Percentiles rank a stretch among this genome's conserved stretches.
These are phyloP conservation scores for Neofusicoccum kwambonambiense DNA, from an alignment of 2,329 filamentous ascomycete genomes.

Conservation along the genomic window DNA sequence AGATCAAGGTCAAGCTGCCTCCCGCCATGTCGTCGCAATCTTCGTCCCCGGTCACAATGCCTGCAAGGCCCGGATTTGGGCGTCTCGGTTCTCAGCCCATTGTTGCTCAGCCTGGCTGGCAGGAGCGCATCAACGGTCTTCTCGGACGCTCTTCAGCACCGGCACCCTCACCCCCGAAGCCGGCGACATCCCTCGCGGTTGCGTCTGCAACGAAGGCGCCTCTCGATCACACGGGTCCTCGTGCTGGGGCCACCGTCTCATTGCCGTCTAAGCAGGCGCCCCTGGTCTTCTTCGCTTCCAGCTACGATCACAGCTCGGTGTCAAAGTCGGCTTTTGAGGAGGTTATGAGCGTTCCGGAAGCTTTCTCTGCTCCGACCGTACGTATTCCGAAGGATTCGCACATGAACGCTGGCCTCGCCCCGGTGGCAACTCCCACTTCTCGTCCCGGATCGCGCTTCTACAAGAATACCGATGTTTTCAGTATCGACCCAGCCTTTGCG, in stretches of 20 bases:
- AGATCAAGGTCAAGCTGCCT: constrained; percentile 79
- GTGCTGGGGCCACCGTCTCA: constrained; percentile 5
- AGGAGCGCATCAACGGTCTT: constrained; percentile 79
- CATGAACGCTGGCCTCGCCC: constrained; percentile 9
- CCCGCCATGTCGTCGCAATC: constrained; percentile 49
- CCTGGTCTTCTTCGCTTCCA: neutral
- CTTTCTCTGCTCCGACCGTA: constrained; percentile 14
- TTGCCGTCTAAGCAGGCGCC: neutral
- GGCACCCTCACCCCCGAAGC: constrained; percentile 9
- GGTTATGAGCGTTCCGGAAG: constrained; percentile 15
- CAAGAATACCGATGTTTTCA: constrained; percentile 11
- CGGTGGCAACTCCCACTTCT: neutral
- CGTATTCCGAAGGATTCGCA: constrained; percentile 10
- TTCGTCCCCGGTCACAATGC: constrained; percentile 42
- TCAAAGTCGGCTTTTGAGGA: constrained; percentile 16
- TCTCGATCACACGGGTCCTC: neutral
- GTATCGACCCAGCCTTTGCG: neutral
- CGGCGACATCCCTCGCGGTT: neutral
- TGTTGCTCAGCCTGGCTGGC: constrained; percentile 58
- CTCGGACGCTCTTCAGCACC: constrained; percentile 32
- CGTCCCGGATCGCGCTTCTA: constrained; percentile 15
- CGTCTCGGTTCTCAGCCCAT: constrained; percentile 38
- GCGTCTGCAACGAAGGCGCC: constrained; percentile 15
- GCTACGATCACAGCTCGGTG: neutral
- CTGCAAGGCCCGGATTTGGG: constrained; percentile 25